Evolutionary conservation across 2,329 filamentous ascomycete species (phyloP).

Genomic region (Aphanocladium album): DNA sequence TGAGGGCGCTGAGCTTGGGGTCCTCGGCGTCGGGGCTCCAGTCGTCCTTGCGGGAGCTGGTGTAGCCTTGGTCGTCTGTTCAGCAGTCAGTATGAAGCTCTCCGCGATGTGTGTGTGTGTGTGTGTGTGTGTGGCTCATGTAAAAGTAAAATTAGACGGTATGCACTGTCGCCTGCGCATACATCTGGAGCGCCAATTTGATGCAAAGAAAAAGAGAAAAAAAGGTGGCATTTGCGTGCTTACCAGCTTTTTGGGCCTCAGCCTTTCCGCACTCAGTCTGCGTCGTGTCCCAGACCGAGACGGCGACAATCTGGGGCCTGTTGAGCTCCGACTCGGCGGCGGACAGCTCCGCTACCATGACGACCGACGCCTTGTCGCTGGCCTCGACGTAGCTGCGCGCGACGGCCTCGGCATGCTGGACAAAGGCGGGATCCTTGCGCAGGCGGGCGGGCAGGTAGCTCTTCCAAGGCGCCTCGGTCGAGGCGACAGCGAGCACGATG

Average conservation of each 20-base stretch:
- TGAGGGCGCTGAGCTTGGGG: not conserved
- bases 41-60: not conserved
- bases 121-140: no score
- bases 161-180: no score
- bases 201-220: not conserved
- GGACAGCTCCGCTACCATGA: slow-evolving; percentile 16
- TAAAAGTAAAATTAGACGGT: no score
- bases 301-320: slow-evolving; percentile 11
- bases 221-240: not conserved
- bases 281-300: slow-evolving; percentile 16
- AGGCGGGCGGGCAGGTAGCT: slow-evolving; percentile 10
- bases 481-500: slow-evolving; percentile 15
- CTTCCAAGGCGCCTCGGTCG: slow-evolving; percentile 16
- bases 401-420: slow-evolving; percentile 6
- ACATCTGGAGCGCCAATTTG: no score
- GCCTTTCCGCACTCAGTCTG: not conserved
- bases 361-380: not conserved
- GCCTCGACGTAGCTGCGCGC: slow-evolving; percentile 8
- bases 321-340: not conserved
- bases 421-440: not conserved
- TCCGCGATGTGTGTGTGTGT: no score
- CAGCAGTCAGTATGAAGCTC: no score
- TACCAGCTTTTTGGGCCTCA: not conserved
- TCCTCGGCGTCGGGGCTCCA: not conserved
- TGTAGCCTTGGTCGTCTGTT: not conserved